These are phyloP conservation scores for Curvularia verruculosa DNA, from an alignment of 2,329 filamentous ascomycete species.

Conservation along the genomic window DNA sequence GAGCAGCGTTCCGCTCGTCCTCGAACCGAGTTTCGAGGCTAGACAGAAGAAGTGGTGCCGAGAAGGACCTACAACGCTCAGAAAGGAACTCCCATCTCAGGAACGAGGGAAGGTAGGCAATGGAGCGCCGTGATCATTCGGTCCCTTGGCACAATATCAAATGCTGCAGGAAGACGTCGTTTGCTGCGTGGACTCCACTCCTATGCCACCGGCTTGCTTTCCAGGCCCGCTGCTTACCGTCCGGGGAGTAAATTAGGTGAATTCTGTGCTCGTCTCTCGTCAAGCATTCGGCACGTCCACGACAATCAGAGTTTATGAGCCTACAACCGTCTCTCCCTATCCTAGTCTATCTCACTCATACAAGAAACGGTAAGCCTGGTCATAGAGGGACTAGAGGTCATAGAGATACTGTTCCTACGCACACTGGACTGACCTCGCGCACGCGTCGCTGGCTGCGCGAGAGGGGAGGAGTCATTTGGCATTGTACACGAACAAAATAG, in stretches of 20 bases:
- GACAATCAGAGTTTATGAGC: neutral
- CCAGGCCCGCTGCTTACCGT: neutral
- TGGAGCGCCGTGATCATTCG: neutral
- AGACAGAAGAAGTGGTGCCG: neutral
- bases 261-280: neutral
- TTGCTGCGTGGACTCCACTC: neutral
- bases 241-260: neutral
- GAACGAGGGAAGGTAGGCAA: neutral
- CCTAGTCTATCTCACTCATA: neutral
- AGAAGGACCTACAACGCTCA: neutral
- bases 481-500: neutral
- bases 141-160: neutral
- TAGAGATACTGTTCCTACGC: neutral
- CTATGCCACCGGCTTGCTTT: neutral
- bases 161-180: neutral
- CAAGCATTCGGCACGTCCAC: neutral
- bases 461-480: neutral
- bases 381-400: neutral
- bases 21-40: neutral
- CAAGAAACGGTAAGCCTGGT: neutral
- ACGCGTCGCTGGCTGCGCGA: slow-evolving; percentile 1
- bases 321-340: neutral
- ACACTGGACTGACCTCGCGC: neutral
- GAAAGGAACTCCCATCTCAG: neutral
- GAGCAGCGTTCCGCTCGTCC: neutral